Percentiles rank a stretch among this genome's conserved stretches.
Evolutionary conservation across 345 rosid genomes (phyloP).

Genomic region (Limnanthes douglasii): DNA sequence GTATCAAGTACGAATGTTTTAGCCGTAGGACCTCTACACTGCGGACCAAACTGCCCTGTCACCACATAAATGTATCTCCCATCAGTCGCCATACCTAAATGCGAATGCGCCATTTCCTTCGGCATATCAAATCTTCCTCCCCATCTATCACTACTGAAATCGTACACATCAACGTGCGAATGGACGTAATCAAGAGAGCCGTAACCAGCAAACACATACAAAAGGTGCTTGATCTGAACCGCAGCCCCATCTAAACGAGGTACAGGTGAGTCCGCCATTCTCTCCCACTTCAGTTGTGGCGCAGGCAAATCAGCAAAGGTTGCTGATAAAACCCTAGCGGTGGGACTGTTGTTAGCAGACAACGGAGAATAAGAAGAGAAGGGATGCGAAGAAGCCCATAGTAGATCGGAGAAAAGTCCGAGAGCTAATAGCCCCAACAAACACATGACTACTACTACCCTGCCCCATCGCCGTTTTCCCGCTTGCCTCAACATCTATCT

Average conservation of each 20-base stretch:
- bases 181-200: slow-evolving; percentile 84
- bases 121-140: slow-evolving; percentile 42
- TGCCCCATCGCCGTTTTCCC: slow-evolving; percentile 35
- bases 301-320: slow-evolving; percentile 88
- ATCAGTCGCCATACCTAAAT: slow-evolving; percentile 60
- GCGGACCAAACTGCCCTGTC: slow-evolving; percentile 75
- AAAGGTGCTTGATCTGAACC: slow-evolving; percentile 56
- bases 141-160: slow-evolving; percentile 53
- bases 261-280: slow-evolving; percentile 78
- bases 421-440: slow-evolving; percentile 31
- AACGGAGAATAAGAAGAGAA: slow-evolving; percentile 21
- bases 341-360: no score
- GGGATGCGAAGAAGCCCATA: slow-evolving; percentile 77
- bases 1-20: slow-evolving; percentile 46
- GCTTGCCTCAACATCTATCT: slow-evolving; percentile 22
- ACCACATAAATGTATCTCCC: slow-evolving; percentile 54
- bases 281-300: slow-evolving; percentile 70
- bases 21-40: slow-evolving; percentile 55
- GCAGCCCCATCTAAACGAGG: slow-evolving; percentile 97
- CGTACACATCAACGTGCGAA: slow-evolving; percentile 71
- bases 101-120: slow-evolving; percentile 75
- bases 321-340: slow-evolving; percentile 59
- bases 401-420: slow-evolving; percentile 51
- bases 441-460: slow-evolving; percentile 23
- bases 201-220: slow-evolving; percentile 90